Base-by-base conservation (phyloP, 2,329 filamentous ascomycete genomes). In the Lanzia echinophila region DNA sequence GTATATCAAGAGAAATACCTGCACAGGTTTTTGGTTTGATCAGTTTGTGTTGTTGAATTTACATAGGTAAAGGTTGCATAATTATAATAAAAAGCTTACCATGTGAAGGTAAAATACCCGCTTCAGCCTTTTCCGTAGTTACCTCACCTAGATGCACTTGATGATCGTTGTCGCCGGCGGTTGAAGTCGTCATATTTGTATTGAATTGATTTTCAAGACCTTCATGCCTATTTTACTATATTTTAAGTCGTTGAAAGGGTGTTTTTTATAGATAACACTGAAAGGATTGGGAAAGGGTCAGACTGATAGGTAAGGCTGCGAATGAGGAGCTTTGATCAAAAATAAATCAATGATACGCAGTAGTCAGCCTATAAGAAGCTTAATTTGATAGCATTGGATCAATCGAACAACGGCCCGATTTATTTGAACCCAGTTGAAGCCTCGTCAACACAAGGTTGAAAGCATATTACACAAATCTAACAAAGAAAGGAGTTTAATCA, bases 71-170 rank as follows among this genome's bases (percentile, higher is more conserved):
- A 11, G 28, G 10, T 7, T 24, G 20, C 24, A 28, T 28, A 28
- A 28, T 28, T 28, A 28, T 24, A 28, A 50, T 24, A 47, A 28
- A 28, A 51, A 44, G 11, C 57, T 76, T 75, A 60, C 72, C 71
- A 63, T 75, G 73, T 43, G 74, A 74, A 56, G 73, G 69, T 54
- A 75, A 68, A 48, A 77, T 69, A 54, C 70, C 71, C 61, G 61
- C 58, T 66, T 61, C 60, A 47, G 59, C 64, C 56, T 67, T 62
- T 52, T 62, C 61, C 48, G 55, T 55, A 7, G 56, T 54, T 33
- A 63, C 60, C 42, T 62, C 61, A n/a, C 59, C 63, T 8, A 54
- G 46, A 57, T 62, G 60, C 34, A 48, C 58, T 20, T 61, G 55
- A n/a, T 36, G 32, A 17, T 50, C 39, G 48, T 54, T 56, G 43